A percentile compares a stretch with the other conserved stretches of the same genome.
Conservation (phyloP, 1,139 yeast genomes). For the Geotrichum histeridarum region DNA sequence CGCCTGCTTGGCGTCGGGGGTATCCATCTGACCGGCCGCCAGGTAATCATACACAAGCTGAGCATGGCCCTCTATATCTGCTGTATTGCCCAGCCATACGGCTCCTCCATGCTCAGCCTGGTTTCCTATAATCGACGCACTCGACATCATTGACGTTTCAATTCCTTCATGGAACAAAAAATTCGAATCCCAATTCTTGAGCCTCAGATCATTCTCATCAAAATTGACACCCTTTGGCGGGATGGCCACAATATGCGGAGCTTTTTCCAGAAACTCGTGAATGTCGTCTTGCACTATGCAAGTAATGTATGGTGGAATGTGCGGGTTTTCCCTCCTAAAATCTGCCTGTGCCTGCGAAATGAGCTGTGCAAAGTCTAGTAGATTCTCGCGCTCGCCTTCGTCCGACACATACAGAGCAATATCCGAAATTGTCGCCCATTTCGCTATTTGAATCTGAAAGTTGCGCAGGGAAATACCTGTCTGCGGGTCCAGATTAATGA, state of each 20-base stretch:
- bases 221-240: slow-evolving; percentile 25
- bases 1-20: slow-evolving; percentile 4
- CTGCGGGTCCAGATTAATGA: slow-evolving; percentile 46
- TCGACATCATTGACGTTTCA: slow-evolving; percentile 78
- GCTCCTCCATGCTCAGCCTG: slow-evolving; percentile 30
- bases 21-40: slow-evolving; percentile 2
- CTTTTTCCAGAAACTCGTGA: slow-evolving; percentile 24
- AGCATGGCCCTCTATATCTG: slow-evolving; percentile 43
- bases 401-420: slow-evolving; percentile 58
- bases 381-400: slow-evolving; percentile 22
- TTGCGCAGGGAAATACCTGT: slow-evolving; percentile 67
- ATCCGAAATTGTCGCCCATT: slow-evolving; percentile 63
- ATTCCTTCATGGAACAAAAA: slow-evolving; percentile 68
- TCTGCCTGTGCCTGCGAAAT: slow-evolving; percentile 29
- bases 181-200: slow-evolving; percentile 66
- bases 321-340: slow-evolving; percentile 21
- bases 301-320: slow-evolving; percentile 23
- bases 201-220: slow-evolving; percentile 30
- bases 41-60: slow-evolving; percentile 21
- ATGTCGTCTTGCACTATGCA: slow-evolving; percentile 29
- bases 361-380: slow-evolving; percentile 24
- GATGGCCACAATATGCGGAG: slow-evolving; percentile 32
- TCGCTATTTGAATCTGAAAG: slow-evolving; percentile 71
- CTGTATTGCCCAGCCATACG: slow-evolving; percentile 77
- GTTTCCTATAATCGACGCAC: slow-evolving; percentile 56